phyloP scores from a whole-genome alignment of 768 basidiomycete genomes.

The Podaxis carcinomalis region DNA sequence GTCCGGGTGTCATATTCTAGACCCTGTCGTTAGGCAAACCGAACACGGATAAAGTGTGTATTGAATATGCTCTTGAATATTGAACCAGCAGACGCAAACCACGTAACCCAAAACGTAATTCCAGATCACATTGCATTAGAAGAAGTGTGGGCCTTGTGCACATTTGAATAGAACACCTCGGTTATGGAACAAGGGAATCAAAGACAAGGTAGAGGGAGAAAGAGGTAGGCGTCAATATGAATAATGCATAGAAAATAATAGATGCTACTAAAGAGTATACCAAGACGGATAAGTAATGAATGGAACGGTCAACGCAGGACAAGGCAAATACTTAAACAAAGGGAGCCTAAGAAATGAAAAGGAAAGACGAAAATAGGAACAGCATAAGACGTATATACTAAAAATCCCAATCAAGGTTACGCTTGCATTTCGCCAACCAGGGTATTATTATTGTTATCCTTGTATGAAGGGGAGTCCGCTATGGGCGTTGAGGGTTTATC shows the following conservation, averaged over 20 bases:
- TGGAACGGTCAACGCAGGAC: neutral
- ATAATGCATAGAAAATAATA: conserved; percentile 6
- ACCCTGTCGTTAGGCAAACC: neutral
- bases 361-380: neutral
- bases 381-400: conserved; percentile 4
- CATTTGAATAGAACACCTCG: neutral
- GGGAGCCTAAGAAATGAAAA: neutral
- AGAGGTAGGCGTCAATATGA: neutral
- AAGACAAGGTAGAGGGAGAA: neutral
- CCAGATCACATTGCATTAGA: neutral
- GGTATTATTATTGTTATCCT: conserved; percentile 3
- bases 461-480: neutral
- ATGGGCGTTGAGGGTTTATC: neutral
- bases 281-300: neutral
- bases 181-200: conserved; percentile 17
- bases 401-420: neutral
- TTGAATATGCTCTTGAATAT: too few species aligned
- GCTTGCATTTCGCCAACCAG: conserved; percentile 6
- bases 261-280: neutral
- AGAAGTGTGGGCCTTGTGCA: neutral
- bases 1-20: neutral
- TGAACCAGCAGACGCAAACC: too few species aligned
- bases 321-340: neutral
- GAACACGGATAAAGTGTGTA: neutral
- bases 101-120: neutral